Percentiles rank a stretch among this genome's conserved stretches.
Conservation (phyloP, 164 flowering plant genomes). For the Nelumbo lutea region DNA sequence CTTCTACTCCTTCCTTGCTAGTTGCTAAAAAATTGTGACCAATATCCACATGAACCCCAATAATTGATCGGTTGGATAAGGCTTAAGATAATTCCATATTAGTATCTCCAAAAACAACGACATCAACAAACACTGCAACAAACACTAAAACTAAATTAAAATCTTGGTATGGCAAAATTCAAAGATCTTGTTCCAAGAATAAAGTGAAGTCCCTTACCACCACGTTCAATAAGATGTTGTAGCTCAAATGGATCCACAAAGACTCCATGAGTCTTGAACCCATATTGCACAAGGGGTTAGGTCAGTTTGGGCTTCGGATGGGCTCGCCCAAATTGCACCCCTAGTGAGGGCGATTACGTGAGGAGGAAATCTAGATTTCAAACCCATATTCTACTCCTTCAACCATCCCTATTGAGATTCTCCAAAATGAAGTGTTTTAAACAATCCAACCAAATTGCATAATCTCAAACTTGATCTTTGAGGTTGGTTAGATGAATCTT, state of each 20-base stretch:
- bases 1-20: conserved; percentile 25
- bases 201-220: conserved; percentile 37
- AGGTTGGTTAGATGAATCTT: too few relatives aligned
- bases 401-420: too few relatives aligned
- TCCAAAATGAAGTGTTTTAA: too few relatives aligned
- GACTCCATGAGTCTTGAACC: conserved; percentile 72
- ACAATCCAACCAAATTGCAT: too few relatives aligned
- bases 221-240: conserved; percentile 70
- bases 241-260: conserved; percentile 97
- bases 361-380: too few relatives aligned
- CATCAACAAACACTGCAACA: conserved; percentile 54
- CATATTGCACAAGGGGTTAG: too few relatives aligned
- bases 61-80: conserved; percentile 56
- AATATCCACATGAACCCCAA: conserved; percentile 64
- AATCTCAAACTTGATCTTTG: too few relatives aligned
- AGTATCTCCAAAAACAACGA: conserved; percentile 83
- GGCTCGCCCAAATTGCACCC: too few relatives aligned
- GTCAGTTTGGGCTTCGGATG: too few relatives aligned
- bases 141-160: neutral
- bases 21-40: conserved; percentile 22
- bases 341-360: too few relatives aligned
- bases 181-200: neutral
- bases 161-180: neutral
- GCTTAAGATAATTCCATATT: conserved; percentile 84
- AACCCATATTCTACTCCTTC: too few relatives aligned